Percentiles rank a stretch among this genome's conserved stretches.
Conservation (phyloP, 345 rosid species). For the Arabidopsis suecica region DNA sequence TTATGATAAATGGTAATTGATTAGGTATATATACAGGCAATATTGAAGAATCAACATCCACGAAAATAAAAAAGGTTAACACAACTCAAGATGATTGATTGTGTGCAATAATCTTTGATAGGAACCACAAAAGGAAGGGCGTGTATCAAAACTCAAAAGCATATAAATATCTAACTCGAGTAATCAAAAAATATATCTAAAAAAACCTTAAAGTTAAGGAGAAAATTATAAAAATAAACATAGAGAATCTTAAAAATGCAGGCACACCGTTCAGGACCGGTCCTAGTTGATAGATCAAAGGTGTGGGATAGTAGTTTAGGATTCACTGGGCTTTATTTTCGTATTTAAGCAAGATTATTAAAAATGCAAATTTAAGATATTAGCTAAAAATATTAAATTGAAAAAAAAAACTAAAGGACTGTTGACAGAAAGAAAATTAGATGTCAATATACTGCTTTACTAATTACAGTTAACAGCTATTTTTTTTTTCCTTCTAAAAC, state of each 20-base stretch:
- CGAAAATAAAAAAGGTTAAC: slow-evolving; percentile 17
- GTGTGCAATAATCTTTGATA: slow-evolving; percentile 31
- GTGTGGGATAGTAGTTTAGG: neutral
- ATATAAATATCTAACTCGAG: slow-evolving; percentile 37
- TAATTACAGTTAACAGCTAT: too few species aligned
- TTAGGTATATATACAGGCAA: slow-evolving; percentile 19
- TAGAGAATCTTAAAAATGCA: neutral
- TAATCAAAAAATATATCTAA: neutral
- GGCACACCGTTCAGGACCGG: neutral
- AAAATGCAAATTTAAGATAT: neutral
- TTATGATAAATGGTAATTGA: slow-evolving; percentile 17
- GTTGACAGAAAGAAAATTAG: too few species aligned
- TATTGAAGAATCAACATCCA: slow-evolving; percentile 33
- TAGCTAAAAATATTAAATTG: neutral
- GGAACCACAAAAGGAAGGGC: slow-evolving; percentile 41
- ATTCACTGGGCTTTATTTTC: neutral
- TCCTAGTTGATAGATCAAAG: neutral
- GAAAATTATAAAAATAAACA: neutral
- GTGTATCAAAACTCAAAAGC: slow-evolving; percentile 40
- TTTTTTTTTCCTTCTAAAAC: too few species aligned
- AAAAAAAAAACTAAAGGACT: neutral
- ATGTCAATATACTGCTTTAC: too few species aligned
- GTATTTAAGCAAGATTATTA: neutral
- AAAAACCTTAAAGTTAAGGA: neutral
- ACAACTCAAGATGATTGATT: slow-evolving; percentile 38